A percentile compares a stretch with the other conserved stretches of the same genome.
Conservation (phyloP, 2,329 filamentous ascomycete genomes). For the Diaporthe velutina region DNA sequence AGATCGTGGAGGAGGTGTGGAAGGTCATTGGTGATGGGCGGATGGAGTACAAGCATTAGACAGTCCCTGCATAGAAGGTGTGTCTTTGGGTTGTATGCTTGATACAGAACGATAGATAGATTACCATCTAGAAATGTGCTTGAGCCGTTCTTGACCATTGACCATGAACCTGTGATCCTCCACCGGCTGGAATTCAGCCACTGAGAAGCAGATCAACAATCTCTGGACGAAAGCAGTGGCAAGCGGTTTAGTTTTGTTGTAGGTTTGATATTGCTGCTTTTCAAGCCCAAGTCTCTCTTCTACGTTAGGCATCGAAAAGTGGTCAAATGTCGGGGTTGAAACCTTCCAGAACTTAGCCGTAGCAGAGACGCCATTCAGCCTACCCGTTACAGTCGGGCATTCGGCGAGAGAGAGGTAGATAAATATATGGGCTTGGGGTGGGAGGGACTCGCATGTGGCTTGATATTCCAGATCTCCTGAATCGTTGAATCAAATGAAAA, state of each 20-base stretch:
- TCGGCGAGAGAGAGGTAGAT: background rate
- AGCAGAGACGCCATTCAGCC: background rate
- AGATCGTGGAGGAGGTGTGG: constrained; percentile 76
- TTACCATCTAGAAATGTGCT: background rate
- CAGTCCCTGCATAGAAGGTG: background rate
- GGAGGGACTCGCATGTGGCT: background rate
- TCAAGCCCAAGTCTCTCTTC: background rate
- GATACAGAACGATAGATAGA: constrained; percentile 9
- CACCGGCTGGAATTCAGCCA: too few species aligned
- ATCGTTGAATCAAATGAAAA: too few species aligned
- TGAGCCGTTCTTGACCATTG: background rate
- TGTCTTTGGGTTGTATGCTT: background rate
- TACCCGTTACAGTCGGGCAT: background rate
- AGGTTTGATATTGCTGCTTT: background rate
- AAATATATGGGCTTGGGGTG: background rate
- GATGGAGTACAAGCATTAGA: constrained; percentile 58
- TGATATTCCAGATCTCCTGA: background rate
- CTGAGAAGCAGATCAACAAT: background rate
- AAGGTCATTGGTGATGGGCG: constrained; percentile 65
- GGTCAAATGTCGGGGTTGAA: background rate
- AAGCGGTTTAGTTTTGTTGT: background rate
- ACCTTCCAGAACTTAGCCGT: background rate
- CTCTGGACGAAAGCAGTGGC: background rate
- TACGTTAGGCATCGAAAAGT: background rate
- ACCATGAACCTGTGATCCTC: background rate